phyloP scores from a whole-genome alignment of 2,329 filamentous ascomycete genomes.

The Sporothrix pallida region DNA sequence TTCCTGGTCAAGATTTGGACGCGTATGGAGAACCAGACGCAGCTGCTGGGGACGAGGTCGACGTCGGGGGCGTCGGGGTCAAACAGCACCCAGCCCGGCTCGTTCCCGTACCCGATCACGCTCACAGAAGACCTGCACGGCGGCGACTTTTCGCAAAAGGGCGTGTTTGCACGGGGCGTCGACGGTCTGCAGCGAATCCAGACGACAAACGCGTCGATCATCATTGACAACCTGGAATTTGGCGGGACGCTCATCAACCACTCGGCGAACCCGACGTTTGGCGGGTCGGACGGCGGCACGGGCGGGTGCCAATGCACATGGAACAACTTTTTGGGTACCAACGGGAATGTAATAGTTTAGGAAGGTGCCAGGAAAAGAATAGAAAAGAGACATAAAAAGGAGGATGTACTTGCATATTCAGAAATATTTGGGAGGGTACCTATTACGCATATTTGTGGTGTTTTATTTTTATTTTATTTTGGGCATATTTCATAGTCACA shows the following conservation, averaged over 20 bases:
- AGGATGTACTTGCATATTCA: background rate
- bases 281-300: conserved; percentile 67
- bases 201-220: conserved; percentile 50
- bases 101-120: conserved; percentile 69
- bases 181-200: conserved; percentile 52
- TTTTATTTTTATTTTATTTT: background rate
- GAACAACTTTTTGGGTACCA: conserved; percentile 56
- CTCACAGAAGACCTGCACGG: conserved; percentile 68
- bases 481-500: background rate
- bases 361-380: too few species aligned
- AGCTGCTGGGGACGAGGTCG: conserved; percentile 45
- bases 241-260: conserved; percentile 61
- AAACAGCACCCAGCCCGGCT: conserved; percentile 56
- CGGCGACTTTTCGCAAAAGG: conserved; percentile 59
- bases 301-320: conserved; percentile 68
- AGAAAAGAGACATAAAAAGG: background rate
- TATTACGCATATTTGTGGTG: conserved; percentile 19
- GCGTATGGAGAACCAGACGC: conserved; percentile 52
- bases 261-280: conserved; percentile 53
- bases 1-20: conserved; percentile 73
- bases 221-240: conserved; percentile 57
- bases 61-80: conserved; percentile 33
- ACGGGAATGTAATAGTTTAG: conserved; percentile 35
- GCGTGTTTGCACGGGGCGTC: conserved; percentile 60
- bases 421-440: background rate